Base-by-base conservation (phyloP, 305 asterid species). In the Fraxinus latifolia region DNA sequence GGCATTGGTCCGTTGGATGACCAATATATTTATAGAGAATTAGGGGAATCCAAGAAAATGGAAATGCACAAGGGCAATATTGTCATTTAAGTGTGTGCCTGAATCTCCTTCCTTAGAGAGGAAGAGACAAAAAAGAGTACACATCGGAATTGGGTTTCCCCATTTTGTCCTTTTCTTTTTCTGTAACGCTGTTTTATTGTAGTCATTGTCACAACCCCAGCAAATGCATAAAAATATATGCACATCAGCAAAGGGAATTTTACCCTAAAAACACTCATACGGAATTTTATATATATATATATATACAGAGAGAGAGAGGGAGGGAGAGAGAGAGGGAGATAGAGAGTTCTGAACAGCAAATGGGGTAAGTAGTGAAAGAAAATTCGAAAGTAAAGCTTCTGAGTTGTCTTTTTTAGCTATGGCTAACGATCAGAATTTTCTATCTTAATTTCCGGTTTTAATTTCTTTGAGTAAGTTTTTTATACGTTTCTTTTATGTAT, bases 401-500 rank as follows among this genome's bases (percentile, higher is more conserved):
- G 80, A 11, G 27, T 15, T 78, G 74, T 71, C 36, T 81, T 7
- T 14, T 32, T 25, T 72, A 14, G 8, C 85, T 75, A 84, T 58
- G 21, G 44, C 82, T 76, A 31, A 81, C 86, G 67, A 82, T 79
- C 80, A 39, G 72, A 77, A 39, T 82, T 73, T 76, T 12, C 17
- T 65, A 34, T 29, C 82, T 72, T 36, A 31, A 75, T 82, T 83
- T 79, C 25, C 78, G 60, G 76, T 82, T 85, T 74, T 21, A 67
- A 11, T 39, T 74, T 86, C 62, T 80, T 81, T 84, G 72, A 70
- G 93, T 86, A 85, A 88, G 88, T 85, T 84, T 77, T 78, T 21
- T 79, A 15, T 79, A 75, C 60, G 82, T 42, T 25, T 82, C 75
- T 21, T 55, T 82, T 67, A 37, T 50, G 82, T 77, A 36, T 9